Evolutionary conservation across 1,284 basidiomycete genomes (phyloP), one percentile per base, ranked within the genome.

Genomic region (Melampsora larici-populina): DNA sequence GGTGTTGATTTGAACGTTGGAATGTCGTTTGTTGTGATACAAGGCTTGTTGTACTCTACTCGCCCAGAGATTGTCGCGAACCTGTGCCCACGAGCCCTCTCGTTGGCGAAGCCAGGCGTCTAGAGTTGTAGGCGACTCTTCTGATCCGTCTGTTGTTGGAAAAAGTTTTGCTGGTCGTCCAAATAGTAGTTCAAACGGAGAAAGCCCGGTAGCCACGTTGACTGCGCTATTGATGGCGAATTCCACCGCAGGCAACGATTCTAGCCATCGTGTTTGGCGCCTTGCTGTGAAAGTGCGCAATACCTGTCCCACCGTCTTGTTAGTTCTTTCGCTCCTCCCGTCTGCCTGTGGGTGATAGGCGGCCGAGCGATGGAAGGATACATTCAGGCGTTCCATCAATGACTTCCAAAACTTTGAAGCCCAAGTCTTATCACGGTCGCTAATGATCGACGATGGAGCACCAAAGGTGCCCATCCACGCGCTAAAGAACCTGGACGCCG

Each of bases 301-400:
- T 33, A 77, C 70, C 58, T 60, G 84, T 0, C 79, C 82, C 0
- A 86, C 76, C 0, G 84, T 85, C 60, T 85, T 85, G 67, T 85
- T 85, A 0, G 83, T 81, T 0, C 79, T 58, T 79, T 86, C 83
- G n/a, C 81, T 84, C 0, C 70, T 13, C 24, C 82, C 80, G 49
- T 83, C 82, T 0, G 81, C 81, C 65, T 82, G 67, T 0, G 82
- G 81, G 81, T 81, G 83, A 63, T 78, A 83, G 0, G 81, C 77
- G 0, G 81, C 74, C 0, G 79, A 81, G 8, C 51, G 75, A 66
- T 33, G 69, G 36, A 78, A 74, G 49, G 58, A 79, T 6, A 82
- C 64, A 4, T 81, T 82, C 0, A 81, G 63, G 5, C 80, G 66
- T 9, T 31, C 24, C 63, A 81, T 79, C 0, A 83, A 78, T 0